phyloP scores from a whole-genome alignment of 352 stramenopile genomes.

The Stramenopiles sp. region DNA sequence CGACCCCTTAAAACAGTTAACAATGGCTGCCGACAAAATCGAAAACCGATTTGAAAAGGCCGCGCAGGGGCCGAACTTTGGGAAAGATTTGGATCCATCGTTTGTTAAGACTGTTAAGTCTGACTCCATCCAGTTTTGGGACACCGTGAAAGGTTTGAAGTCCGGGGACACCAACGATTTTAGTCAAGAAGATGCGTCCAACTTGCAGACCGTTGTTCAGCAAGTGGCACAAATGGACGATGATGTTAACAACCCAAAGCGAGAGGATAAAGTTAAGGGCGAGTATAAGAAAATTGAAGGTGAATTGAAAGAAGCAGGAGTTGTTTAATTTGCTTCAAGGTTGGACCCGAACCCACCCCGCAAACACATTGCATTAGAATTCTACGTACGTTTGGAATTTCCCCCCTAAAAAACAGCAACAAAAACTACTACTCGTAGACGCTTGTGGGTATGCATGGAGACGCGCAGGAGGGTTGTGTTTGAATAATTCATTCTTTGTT shows the following conservation, averaged over 20 bases:
- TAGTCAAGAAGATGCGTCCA: constrained; percentile 1
- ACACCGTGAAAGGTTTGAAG: constrained; percentile 5
- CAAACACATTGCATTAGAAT: no score
- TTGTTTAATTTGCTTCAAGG: no score
- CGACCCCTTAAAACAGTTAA: constrained; percentile 8
- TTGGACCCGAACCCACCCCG: no score
- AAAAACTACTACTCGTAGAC: no score
- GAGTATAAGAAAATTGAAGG: not conserved
- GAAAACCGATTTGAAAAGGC: constrained; percentile 8
- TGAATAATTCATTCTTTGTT: no score
- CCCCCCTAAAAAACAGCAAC: no score
- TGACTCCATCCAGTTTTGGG: not conserved
- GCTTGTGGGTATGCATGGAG: no score
- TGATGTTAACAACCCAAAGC: constrained; percentile 10
- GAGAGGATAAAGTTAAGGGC: constrained; percentile 4
- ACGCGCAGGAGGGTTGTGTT: no score
- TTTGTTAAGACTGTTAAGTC: constrained; percentile 6
- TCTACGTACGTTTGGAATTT: no score
- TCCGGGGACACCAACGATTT: not conserved
- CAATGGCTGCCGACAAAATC: constrained; percentile 12
- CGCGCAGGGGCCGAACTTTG: not conserved
- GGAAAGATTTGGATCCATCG: not conserved
- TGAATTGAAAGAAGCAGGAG: not conserved
- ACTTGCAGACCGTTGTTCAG: constrained; percentile 7
- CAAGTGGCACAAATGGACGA: constrained; percentile 13